These are phyloP conservation scores for Alternaria triticina DNA, from an alignment of 2,329 filamentous ascomycete genomes.

Conservation along the genomic window DNA sequence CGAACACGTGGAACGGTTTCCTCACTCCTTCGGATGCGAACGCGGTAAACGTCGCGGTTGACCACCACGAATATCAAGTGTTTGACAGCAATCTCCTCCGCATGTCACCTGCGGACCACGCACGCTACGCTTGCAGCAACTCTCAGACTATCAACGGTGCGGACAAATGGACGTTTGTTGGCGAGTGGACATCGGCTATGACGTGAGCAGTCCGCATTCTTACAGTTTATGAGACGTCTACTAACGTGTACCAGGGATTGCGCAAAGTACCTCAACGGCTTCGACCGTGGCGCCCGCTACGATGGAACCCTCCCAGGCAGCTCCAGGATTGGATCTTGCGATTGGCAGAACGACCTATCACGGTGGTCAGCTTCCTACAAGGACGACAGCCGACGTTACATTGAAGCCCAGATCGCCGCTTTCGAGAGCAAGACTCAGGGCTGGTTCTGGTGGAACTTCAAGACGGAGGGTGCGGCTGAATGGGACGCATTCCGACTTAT, in stretches of 20 bases:
- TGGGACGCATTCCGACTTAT: slow-evolving; percentile 61
- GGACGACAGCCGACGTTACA: slow-evolving; percentile 58
- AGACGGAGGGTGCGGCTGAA: slow-evolving; percentile 60
- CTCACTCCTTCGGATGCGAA: slow-evolving; percentile 59
- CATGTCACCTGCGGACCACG: slow-evolving; percentile 60
- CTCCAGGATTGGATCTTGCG: slow-evolving; percentile 61
- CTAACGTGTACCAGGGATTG: slow-evolving; percentile 50
- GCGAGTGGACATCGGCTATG: slow-evolving; percentile 73
- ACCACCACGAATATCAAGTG: slow-evolving; percentile 73
- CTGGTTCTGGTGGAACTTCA: slow-evolving; percentile 67
- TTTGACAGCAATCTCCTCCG: slow-evolving; percentile 62
- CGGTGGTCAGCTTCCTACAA: slow-evolving; percentile 56
- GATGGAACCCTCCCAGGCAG: slow-evolving; percentile 61
- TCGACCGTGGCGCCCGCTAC: slow-evolving; percentile 65
- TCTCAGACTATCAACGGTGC: slow-evolving; percentile 56
- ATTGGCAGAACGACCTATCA: slow-evolving; percentile 56
- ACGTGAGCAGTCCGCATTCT: slow-evolving; percentile 47
- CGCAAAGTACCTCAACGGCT: slow-evolving; percentile 60
- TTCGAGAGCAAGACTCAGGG: slow-evolving; percentile 60
- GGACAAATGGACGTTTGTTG: slow-evolving; percentile 68
- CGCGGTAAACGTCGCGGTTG: slow-evolving; percentile 64
- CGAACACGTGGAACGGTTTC: slow-evolving; percentile 67
- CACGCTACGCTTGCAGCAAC: slow-evolving; percentile 63
- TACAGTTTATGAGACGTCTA: background rate
- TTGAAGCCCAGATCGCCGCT: slow-evolving; percentile 61